phyloP scores from a whole-genome alignment of 768 basidiomycete species.

The Tricholoma furcatifolium region DNA sequence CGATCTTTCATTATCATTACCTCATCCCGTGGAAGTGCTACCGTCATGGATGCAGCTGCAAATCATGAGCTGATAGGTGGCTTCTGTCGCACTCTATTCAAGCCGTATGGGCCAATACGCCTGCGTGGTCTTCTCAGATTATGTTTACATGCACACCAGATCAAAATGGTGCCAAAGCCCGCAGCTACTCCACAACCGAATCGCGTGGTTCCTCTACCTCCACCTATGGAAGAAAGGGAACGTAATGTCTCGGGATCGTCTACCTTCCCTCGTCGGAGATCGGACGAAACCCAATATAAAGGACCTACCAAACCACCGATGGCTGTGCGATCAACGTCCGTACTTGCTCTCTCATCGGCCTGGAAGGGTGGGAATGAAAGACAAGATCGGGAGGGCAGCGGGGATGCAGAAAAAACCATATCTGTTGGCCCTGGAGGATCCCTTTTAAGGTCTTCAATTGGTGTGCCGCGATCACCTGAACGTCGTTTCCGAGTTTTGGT shows the following conservation, averaged over 20 bases:
- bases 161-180: conserved; percentile 32
- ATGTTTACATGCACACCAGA: conserved; percentile 54
- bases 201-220: not conserved
- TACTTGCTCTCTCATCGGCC: conserved; percentile 38
- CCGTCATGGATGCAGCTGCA: conserved; percentile 57
- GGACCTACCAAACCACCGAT: conserved; percentile 45
- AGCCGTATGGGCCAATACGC: conserved; percentile 82
- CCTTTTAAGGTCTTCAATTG: conserved; percentile 65
- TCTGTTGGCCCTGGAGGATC: conserved; percentile 61
- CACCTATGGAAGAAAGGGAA: conserved; percentile 4
- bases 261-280: conserved; percentile 38
- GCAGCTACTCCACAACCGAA: not conserved
- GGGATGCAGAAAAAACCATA: conserved; percentile 40
- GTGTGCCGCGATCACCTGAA: conserved; percentile 43
- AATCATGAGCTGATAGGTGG: conserved; percentile 82
- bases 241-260: conserved; percentile 4
- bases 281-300: conserved; percentile 39
- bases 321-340: conserved; percentile 51
- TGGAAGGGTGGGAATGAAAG: conserved; percentile 24
- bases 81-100: conserved; percentile 86
- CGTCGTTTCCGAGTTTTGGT: conserved; percentile 67
- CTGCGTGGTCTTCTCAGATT: conserved; percentile 67
- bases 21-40: conserved; percentile 57
- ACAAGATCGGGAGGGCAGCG: conserved; percentile 24
- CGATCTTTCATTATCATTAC: conserved; percentile 45